Evolutionary conservation across 352 stramenopile genomes (phyloP).

Genomic region (Phytophthora brassicae): DNA sequence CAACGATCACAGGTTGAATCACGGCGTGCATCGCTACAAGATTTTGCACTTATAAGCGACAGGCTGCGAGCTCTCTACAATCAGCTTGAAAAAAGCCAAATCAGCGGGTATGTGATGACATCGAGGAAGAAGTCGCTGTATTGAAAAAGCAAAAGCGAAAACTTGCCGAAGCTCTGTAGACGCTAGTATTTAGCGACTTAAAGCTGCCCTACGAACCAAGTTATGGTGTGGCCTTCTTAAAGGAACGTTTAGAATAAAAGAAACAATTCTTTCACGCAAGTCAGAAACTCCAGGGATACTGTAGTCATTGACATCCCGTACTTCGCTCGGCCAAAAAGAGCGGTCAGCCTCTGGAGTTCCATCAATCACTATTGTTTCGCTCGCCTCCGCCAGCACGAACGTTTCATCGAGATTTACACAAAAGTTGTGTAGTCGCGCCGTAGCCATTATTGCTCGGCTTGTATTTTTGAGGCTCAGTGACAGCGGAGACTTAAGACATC

Average conservation of each 20-base stretch:
- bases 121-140: slow-evolving; percentile 1
- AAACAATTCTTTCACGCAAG: neutral
- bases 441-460: slow-evolving; percentile 1
- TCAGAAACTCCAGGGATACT: neutral
- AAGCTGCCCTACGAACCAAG: neutral
- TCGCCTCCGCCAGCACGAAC: neutral
- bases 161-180: slow-evolving; percentile 93
- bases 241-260: neutral
- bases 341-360: no score
- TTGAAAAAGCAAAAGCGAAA: slow-evolving; percentile 1
- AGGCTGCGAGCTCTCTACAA: neutral
- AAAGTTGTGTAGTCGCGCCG: neutral
- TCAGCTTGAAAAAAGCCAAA: neutral
- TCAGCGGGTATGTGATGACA: neutral
- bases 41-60: slow-evolving; percentile 1
- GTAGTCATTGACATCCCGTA: no score
- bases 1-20: neutral
- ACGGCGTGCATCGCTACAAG: neutral
- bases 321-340: no score
- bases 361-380: neutral
- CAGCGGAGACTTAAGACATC: neutral
- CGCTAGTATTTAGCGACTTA: neutral
- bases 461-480: neutral
- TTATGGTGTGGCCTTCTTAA: neutral
- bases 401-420: neutral